Percentiles rank a stretch among this genome's conserved stretches.
phyloP scores from a whole-genome alignment of 768 basidiomycete species.

The Boletus bicolor region DNA sequence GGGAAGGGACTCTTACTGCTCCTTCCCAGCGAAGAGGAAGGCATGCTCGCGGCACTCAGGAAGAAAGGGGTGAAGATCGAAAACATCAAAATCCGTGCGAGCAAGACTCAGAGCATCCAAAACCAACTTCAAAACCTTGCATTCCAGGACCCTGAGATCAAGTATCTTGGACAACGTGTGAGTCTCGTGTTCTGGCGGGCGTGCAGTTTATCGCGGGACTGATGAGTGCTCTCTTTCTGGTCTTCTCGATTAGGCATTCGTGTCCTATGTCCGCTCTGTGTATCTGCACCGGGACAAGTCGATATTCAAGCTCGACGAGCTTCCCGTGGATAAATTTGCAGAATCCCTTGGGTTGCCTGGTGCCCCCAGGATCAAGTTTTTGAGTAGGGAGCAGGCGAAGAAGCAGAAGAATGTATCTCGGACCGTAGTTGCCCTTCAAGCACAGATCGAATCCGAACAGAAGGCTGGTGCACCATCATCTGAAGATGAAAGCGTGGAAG shows the following conservation, averaged over 20 bases:
- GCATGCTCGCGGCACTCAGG: constrained; percentile 71
- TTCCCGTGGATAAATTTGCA: constrained; percentile 82
- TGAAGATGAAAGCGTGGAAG: constrained; percentile 18
- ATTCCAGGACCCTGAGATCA: constrained; percentile 95
- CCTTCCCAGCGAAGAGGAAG: constrained; percentile 88
- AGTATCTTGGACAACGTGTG: constrained; percentile 92
- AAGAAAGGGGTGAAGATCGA: constrained; percentile 69
- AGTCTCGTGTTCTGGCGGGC: constrained; percentile 24
- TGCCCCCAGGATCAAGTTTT: constrained; percentile 91
- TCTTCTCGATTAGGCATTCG: constrained; percentile 65
- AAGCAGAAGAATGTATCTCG: constrained; percentile 72
- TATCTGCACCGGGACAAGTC: constrained; percentile 92
- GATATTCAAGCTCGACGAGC: constrained; percentile 80
- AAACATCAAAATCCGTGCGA: constrained; percentile 84
- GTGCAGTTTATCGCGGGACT: not conserved
- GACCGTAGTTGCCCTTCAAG: constrained; percentile 36
- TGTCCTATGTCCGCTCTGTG: constrained; percentile 92
- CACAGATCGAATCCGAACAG: constrained; percentile 26
- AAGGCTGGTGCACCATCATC: constrained; percentile 10
- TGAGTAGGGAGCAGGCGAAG: constrained; percentile 63
- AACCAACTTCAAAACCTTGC: constrained; percentile 89
- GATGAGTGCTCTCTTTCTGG: not conserved
- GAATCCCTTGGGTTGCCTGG: constrained; percentile 91
- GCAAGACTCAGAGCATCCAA: constrained; percentile 80
- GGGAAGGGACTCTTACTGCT: constrained; percentile 84